A percentile compares a stretch with the other conserved stretches of the same genome.
Conservation (phyloP, 495 filamentous ascomycete species). For the Recurvomyces mirabilis region DNA sequence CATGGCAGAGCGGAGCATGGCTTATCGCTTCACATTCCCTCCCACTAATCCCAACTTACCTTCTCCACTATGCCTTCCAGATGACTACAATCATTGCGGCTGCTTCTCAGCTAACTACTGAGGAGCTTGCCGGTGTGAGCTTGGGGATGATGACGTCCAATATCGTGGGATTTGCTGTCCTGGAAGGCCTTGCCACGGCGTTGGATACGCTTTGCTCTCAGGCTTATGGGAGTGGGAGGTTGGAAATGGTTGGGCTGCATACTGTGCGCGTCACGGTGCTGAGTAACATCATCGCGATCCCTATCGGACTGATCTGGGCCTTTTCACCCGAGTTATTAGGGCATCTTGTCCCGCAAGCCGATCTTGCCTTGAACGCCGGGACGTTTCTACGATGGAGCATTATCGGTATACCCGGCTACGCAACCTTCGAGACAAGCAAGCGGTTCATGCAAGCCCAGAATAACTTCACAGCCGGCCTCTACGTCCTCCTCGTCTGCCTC, state of each 20-base stretch:
- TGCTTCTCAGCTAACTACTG: slow-evolving; percentile 20
- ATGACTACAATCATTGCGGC: slow-evolving; percentile 19
- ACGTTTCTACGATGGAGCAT: slow-evolving; percentile 18
- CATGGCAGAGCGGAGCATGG: background rate
- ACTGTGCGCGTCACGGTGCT: slow-evolving; percentile 22
- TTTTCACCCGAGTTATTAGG: slow-evolving; percentile 18
- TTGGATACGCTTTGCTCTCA: slow-evolving; percentile 27
- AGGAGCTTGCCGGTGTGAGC: slow-evolving; percentile 21
- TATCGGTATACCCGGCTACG: slow-evolving; percentile 21
- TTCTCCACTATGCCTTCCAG: slow-evolving; percentile 23
- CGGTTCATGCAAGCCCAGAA: slow-evolving; percentile 26
- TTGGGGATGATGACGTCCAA: slow-evolving; percentile 22
- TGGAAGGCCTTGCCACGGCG: slow-evolving; percentile 23
- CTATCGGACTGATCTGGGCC: slow-evolving; percentile 23
- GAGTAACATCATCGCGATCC: slow-evolving; percentile 18
- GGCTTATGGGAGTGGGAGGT: slow-evolving; percentile 22
- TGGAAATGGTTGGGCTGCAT: slow-evolving; percentile 22
- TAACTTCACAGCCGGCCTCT: slow-evolving; percentile 20
- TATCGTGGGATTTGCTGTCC: slow-evolving; percentile 25
- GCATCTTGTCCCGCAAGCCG: slow-evolving; percentile 15
- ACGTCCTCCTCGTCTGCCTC: slow-evolving; percentile 18
- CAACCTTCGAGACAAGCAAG: slow-evolving; percentile 25
- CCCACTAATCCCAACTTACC: slow-evolving; percentile 16
- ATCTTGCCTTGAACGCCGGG: slow-evolving; percentile 19
- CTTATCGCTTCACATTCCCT: slow-evolving; percentile 7